Evolutionary conservation across 441 rosid genomes (phyloP), one percentile per base, ranked within the genome.

Genomic region (Pelargonium cotyledonis): DNA sequence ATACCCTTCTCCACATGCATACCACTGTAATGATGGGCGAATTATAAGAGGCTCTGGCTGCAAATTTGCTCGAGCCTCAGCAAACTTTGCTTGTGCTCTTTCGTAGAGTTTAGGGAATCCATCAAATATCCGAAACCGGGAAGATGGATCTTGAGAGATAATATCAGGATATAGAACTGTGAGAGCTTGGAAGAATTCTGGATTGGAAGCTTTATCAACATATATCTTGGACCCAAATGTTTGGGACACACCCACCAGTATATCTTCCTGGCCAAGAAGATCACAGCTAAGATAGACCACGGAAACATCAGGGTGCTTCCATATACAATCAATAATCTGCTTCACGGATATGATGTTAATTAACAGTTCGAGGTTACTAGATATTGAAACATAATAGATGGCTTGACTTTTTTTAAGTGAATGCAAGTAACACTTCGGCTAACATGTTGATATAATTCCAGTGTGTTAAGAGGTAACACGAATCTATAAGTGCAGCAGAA

Each of bases 1-100:
- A 74, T 68, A 70, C 67, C 78, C 92, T 66, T 84, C 89, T 23
- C 82, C 89, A 47, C 89, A 87, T 47, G 81, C 94, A 74, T 87
- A 90, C 94, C 96, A 89, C 83, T 87, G 95, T 29, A 97, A 85
- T 21, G 92, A 92, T 81, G 97, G 88, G 23, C 87, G 89, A 67
- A 92, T 83, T 64, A 92, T 85, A 46, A 90, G 86, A 69, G 97
- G 97, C 31, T 87, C 89, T 0, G 82, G 85, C 77, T 76, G 83
- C 60, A 41, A 78, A 76, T 78, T 87, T 5, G 78, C 74, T 75
- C 75, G 80, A 12, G 98, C 95, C 81, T 90, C 94, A 1, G 85
- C 81, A 63, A 90, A 70, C 76, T 79, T 85, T 2, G 76, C 84
- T 64, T 85, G 76, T 68, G 96, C 91, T 76, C 96, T 82, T 78